Base-by-base conservation (phyloP, 805 yeast genomes). In the Starmerella floris region DNA sequence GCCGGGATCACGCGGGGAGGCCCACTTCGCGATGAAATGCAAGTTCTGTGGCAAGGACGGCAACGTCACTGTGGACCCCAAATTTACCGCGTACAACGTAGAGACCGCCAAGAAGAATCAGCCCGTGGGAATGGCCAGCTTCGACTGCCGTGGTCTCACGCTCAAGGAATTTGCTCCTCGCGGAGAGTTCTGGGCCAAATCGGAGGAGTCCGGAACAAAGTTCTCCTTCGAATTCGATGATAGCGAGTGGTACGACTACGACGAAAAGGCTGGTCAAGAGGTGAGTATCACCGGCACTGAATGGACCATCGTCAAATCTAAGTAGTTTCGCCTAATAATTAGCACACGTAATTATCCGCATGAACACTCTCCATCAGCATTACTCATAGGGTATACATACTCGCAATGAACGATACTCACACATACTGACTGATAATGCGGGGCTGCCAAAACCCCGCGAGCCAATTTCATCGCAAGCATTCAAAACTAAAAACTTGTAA, bases 221-320 rank as follows among this genome's bases (percentile, higher is more conserved):
- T 83, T 81, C 55, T 56, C 56, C 5, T 83, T 80, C 23, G 71
- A 84, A 22, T 91, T 80, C 43, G 72, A 68, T 30, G 95, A 83
- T 22, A 76, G 74, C 41, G 97, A 91, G 57, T 87, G 95, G 87
- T 91, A 78, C 57, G 98, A 91, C 55, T 91, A 87, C 57, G 97
- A 91, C 59, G 97, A 91, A 43, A 73, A 76, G 51, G 77, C 80
- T 6, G 73, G 75, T 11, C 73, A 66, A 34, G 96, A 88, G 60
- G 95, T 85, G 17, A 74, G 87, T 20, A 71, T 91, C 15, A 76
- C 81, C 1, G 87, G 83, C 2, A 66, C 76, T n/a, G 56, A 62
- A 35, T 87, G 91, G 79, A 72, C 69, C 9, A 66, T 88, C 34
- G 62, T 66, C 30, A 60, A 60, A 40, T 34, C 45, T 3, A 49